Evolutionary conservation across 2,329 filamentous ascomycete genomes (phyloP).

Genomic region (Ceratocystis ficicola): DNA sequence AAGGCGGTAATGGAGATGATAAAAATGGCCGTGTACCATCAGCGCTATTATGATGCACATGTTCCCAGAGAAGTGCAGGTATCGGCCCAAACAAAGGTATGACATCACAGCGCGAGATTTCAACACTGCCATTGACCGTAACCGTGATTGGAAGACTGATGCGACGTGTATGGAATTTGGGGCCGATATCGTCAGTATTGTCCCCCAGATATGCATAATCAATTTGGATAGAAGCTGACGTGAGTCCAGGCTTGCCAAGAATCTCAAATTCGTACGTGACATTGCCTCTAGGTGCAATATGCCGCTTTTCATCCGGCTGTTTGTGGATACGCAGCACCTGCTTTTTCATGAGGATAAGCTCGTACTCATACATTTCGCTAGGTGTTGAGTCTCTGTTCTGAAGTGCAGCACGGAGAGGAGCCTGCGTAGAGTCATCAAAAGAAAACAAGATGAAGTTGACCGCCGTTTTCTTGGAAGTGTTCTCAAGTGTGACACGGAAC

Average conservation of each 20-base stretch:
- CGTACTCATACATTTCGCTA: constrained; percentile 74
- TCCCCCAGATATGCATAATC: constrained; percentile 76
- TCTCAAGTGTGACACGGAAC: constrained; percentile 71
- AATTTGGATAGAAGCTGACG: constrained; percentile 65
- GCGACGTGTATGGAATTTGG: constrained; percentile 73
- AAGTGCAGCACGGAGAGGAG: constrained; percentile 61
- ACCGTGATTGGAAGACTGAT: constrained; percentile 69
- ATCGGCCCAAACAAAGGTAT: constrained; percentile 59
- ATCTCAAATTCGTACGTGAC: constrained; percentile 72
- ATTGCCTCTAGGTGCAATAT: constrained; percentile 55
- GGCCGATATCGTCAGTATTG: constrained; percentile 52
- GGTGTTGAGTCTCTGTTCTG: constrained; percentile 64
- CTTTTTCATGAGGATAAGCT: constrained; percentile 63
- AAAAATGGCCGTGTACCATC: not conserved
- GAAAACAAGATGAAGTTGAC: constrained; percentile 79
- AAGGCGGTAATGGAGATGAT: not conserved
- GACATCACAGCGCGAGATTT: constrained; percentile 68
- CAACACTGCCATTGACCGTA: constrained; percentile 84
- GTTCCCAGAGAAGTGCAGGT: constrained; percentile 47
- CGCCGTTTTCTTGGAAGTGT: constrained; percentile 56
- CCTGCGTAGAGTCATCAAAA: constrained; percentile 78
- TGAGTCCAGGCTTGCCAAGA: constrained; percentile 73
- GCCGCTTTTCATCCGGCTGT: constrained; percentile 40
- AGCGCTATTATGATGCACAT: constrained; percentile 26
- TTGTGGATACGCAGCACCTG: constrained; percentile 51